Evolutionary conservation across 2,329 filamentous ascomycete genomes (phyloP), one percentile per base, ranked within the genome.

Genomic region (Monosporascus sp.): DNA sequence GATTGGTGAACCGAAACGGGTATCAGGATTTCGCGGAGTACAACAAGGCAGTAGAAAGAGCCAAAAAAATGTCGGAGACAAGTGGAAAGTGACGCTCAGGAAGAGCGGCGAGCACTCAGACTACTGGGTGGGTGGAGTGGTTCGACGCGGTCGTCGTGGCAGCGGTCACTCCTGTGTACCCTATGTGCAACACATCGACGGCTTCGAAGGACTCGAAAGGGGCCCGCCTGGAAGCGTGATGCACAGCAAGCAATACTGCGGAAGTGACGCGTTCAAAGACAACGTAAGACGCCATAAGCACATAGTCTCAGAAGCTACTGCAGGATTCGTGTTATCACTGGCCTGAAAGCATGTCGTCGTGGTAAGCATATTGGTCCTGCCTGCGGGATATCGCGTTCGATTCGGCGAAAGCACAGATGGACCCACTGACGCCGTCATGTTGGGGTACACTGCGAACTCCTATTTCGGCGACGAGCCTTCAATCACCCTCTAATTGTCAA

Each of bases 331-430:
- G 45, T 27, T 41, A 53, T 44, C 46, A 49, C 31, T 24, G 17
- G 16, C n/a, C 43, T 37, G 14, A 34, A 38, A 84, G 80, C 76
- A 71, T 54, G 79, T 87, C 0, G 71, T 87, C 0, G 76, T 85
- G 0, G 81, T 88, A 1, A 84, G 85, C 3, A 84, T 81, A 1
- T 85, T 81, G 1, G 83, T 87, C 3, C 87, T 84, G 0, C 84
- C 80, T 0, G 78, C 82, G 27, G 27, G 85, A 88, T 53, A 71
- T 83, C 22, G 57, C 61, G 2, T 57, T 61, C 37, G 64, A 66
- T 51, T 56, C 66, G 7, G 48, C 57, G 14, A 45, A 54, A 57
- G 54, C 16, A 60, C 61, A 5, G 43, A 51, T n/a, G 27, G 51
- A 3, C 59, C 61, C 5, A 59, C 68, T 5, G 55, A 68, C 49